A percentile compares a stretch with the other conserved stretches of the same genome.
Conservation (phyloP, 2,329 filamentous ascomycete genomes). For the Pseudogymnoascus sp. region DNA sequence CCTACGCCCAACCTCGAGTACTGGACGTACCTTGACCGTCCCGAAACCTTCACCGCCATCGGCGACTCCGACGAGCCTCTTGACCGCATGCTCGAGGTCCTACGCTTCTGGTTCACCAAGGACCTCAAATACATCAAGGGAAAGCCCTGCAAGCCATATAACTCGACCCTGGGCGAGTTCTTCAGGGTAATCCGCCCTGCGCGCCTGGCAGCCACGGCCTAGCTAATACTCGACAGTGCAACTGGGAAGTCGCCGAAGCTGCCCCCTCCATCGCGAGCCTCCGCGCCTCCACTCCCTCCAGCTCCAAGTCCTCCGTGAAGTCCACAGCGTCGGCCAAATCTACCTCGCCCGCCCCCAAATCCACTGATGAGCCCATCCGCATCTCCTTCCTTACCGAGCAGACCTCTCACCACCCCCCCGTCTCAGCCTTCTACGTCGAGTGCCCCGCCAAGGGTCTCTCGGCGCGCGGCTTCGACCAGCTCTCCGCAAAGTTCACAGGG, state of each 20-base stretch:
- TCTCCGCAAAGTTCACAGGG: conserved; percentile 95
- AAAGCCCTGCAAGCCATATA: conserved; percentile 98
- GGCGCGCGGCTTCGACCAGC: conserved; percentile 88
- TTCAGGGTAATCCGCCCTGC: conserved; percentile 58
- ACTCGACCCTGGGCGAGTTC: conserved; percentile 93
- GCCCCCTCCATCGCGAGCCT: conserved; percentile 50
- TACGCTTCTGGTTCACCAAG: conserved; percentile 98
- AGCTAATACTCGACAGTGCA: conserved; percentile 54
- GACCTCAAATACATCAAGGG: conserved; percentile 98
- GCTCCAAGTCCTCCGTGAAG: conserved; percentile 25
- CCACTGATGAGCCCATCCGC: conserved; percentile 48
- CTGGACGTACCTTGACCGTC: conserved; percentile 96
- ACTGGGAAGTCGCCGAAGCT: conserved; percentile 85
- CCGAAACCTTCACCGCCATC: conserved; percentile 75
- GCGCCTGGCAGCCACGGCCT: neutral
- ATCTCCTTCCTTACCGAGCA: conserved; percentile 96
- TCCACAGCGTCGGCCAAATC: conserved; percentile 27
- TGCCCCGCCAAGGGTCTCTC: conserved; percentile 86
- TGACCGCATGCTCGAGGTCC: conserved; percentile 87
- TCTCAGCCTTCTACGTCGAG: conserved; percentile 90
- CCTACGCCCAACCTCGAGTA: conserved; percentile 97
- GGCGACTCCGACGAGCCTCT: conserved; percentile 87
- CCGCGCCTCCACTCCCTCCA: conserved; percentile 19
- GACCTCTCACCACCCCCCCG: conserved; percentile 94
- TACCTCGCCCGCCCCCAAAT: conserved; percentile 30